Evolutionary conservation across 2,329 filamentous ascomycete species (phyloP).

Genomic region (Stagonosporopsis rhizophila): DNA sequence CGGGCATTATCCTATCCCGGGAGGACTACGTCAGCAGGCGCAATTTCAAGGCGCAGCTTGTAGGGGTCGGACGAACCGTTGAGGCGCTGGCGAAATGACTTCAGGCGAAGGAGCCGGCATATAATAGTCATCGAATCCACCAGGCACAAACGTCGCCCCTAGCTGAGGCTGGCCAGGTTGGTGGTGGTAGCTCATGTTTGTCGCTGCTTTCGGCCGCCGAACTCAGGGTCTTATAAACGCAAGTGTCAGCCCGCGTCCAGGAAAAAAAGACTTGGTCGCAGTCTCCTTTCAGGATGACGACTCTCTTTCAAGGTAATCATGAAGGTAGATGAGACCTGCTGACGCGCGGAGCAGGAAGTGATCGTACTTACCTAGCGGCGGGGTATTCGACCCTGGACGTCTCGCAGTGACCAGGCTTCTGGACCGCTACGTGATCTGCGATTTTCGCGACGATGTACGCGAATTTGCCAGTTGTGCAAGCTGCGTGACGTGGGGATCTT

Average conservation of each 20-base stretch:
- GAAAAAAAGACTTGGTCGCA: constrained; percentile 19
- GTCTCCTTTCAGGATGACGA: constrained; percentile 23
- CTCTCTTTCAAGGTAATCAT: constrained; percentile 25
- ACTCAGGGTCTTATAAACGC: constrained; percentile 23
- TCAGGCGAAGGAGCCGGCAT: constrained; percentile 64
- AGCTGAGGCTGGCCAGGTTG: constrained; percentile 46
- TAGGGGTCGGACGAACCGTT: constrained; percentile 62
- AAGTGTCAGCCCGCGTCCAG: constrained; percentile 40
- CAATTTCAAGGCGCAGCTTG: constrained; percentile 30
- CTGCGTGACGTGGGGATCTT: neutral
- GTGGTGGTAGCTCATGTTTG: constrained; percentile 50
- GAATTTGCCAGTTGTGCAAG: constrained; percentile 1
- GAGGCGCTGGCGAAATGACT: constrained; percentile 72
- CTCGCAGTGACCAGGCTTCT: constrained; percentile 25
- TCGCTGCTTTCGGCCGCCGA: constrained; percentile 20
- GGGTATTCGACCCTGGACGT: constrained; percentile 33
- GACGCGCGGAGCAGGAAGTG: constrained; percentile 34
- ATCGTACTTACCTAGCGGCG: constrained; percentile 34
- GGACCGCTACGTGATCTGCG: constrained; percentile 20
- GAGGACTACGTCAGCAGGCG: constrained; percentile 40
- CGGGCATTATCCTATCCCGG: constrained; percentile 79
- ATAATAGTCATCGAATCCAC: constrained; percentile 72
- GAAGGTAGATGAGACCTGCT: constrained; percentile 29
- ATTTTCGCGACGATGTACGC: constrained; percentile 18
- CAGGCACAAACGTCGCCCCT: constrained; percentile 71